Evolutionary conservation across 495 filamentous ascomycete genomes (phyloP).

Genomic region (Aspergillus egyptiacus): DNA sequence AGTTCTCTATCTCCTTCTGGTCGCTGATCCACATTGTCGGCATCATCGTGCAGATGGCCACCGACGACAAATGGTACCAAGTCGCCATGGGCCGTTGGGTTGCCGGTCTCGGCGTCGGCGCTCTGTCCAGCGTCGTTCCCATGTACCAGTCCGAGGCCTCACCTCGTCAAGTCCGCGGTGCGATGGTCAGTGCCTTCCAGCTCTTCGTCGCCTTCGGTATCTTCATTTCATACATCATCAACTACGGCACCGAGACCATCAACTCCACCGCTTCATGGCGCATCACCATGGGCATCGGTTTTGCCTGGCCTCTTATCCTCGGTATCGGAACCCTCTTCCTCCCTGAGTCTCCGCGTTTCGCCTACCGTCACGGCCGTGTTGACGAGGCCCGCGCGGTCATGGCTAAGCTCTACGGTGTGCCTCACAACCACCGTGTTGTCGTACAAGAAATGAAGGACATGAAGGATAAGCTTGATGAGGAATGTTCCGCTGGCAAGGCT

Average conservation of each 20-base stretch:
- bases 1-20: conserved; percentile 48
- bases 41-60: conserved; percentile 62
- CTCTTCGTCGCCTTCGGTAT: conserved; percentile 85
- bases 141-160: conserved; percentile 70
- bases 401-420: conserved; percentile 63
- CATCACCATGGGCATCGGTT: conserved; percentile 74
- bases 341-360: conserved; percentile 65
- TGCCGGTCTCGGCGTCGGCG: conserved; percentile 64
- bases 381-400: conserved; percentile 66
- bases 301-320: conserved; percentile 70
- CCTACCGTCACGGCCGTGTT: conserved; percentile 57
- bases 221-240: conserved; percentile 74
- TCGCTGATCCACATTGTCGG: conserved; percentile 62
- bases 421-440: conserved; percentile 56
- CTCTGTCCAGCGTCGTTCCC: conserved; percentile 63
- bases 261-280: conserved; percentile 62
- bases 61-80: conserved; percentile 48
- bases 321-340: conserved; percentile 63
- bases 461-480: conserved; percentile 55
- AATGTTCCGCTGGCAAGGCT: conserved; percentile 48
- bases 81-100: conserved; percentile 51
- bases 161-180: conserved; percentile 58
- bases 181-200: conserved; percentile 70
- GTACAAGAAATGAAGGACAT: conserved; percentile 63
- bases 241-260: conserved; percentile 61